A percentile compares a stretch with the other conserved stretches of the same genome.
These are phyloP conservation scores for Trametes hirsuta DNA, from an alignment of 1,284 basidiomycete genomes.

Conservation along the genomic window DNA sequence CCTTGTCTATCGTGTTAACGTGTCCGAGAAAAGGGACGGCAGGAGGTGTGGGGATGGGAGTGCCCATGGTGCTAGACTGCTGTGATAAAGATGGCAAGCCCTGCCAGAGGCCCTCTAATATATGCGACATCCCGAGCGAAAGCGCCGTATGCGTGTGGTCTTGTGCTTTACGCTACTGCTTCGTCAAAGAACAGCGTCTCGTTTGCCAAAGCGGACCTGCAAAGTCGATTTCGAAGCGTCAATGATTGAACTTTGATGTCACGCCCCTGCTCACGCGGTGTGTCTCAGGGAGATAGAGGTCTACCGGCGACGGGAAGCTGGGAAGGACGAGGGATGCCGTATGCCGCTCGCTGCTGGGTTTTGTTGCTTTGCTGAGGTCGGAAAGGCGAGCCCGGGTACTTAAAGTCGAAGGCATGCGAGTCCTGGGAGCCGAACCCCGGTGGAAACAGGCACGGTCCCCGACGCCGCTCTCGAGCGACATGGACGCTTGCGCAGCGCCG, in stretches of 20 bases:
- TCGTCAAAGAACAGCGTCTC: not conserved
- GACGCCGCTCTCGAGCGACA: not conserved
- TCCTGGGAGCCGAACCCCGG: no score
- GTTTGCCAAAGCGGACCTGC: not conserved
- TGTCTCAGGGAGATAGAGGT: not conserved
- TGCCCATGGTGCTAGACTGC: constrained; percentile 24
- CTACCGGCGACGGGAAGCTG: not conserved
- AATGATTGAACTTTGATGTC: not conserved
- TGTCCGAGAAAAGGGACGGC: constrained; percentile 50
- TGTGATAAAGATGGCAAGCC: not conserved
- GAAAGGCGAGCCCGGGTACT: not conserved
- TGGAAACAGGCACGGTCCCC: no score
- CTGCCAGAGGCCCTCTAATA: not conserved
- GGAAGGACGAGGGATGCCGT: not conserved
- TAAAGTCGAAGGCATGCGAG: no score
- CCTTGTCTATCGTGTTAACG: constrained; percentile 40
- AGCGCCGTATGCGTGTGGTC: not conserved
- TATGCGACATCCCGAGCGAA: constrained; percentile 1
- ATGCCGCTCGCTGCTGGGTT: not conserved
- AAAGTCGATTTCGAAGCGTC: not conserved
- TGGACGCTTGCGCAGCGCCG: not conserved
- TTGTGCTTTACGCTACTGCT: not conserved
- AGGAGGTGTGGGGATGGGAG: constrained; percentile 44
- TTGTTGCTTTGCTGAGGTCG: not conserved
- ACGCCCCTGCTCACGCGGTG: not conserved